A percentile compares a stretch with the other conserved stretches of the same genome.
Evolutionary conservation across 2,329 filamentous ascomycete species (phyloP).

Genomic region (Trichoderma sp.): DNA sequence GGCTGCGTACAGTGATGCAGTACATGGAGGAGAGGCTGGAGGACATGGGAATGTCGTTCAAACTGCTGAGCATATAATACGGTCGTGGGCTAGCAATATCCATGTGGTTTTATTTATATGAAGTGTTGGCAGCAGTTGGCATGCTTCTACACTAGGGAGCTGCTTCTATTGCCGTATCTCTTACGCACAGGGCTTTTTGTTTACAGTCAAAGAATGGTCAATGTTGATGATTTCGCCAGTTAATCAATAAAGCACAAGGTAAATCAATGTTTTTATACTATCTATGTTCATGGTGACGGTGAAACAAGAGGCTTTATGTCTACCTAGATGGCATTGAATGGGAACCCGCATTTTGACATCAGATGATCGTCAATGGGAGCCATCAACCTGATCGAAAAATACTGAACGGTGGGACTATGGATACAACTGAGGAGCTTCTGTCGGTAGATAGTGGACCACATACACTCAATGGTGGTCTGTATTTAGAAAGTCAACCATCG

Average conservation of each 20-base stretch:
- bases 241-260: not conserved
- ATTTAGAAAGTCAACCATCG: not conserved
- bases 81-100: not conserved
- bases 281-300: not conserved
- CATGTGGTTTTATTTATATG: not conserved
- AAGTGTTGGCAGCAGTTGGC: not conserved
- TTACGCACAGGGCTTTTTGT: not conserved
- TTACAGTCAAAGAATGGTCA: not conserved
- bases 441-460: not conserved
- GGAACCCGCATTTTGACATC: not conserved
- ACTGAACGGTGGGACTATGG: not conserved
- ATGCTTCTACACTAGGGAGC: not conserved
- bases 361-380: not conserved
- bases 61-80: not conserved
- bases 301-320: not conserved
- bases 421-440: not conserved
- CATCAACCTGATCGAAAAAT: not conserved
- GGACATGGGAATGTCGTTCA: not conserved
- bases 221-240: not conserved
- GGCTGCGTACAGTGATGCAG: not conserved
- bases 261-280: not conserved
- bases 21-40: not conserved
- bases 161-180: not conserved
- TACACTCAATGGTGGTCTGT: not conserved
- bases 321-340: not conserved